These are phyloP conservation scores for Erigeron philadelphicus DNA, from an alignment of 140 eudicot genomes.

Conservation along the genomic window DNA sequence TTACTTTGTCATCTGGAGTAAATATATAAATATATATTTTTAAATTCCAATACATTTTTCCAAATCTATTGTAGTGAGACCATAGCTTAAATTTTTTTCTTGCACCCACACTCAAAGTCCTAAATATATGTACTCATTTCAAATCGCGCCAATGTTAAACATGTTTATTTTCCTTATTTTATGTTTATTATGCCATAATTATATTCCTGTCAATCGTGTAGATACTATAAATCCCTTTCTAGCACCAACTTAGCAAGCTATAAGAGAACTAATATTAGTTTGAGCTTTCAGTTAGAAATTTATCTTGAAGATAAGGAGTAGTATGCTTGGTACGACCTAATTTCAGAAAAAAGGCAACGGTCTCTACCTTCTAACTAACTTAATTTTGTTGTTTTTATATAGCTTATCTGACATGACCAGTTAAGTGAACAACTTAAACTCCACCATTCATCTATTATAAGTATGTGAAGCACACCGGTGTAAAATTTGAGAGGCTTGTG, in stretches of 20 bases:
- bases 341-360: background rate
- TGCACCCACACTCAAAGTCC: slow-evolving; percentile 20
- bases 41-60: background rate
- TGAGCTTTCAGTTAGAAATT: background rate
- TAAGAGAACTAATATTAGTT: background rate
- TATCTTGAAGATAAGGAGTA: background rate
- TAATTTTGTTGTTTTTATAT: background rate
- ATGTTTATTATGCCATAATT: background rate
- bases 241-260: background rate
- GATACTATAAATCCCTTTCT: background rate
- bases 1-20: background rate
- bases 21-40: background rate
- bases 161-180: background rate
- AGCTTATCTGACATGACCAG: background rate
- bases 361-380: background rate
- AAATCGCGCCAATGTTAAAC: slow-evolving; percentile 3
- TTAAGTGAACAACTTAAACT: background rate
- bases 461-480: background rate
- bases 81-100: slow-evolving; percentile 6
- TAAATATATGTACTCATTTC: background rate
- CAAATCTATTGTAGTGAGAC: background rate
- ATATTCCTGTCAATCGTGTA: background rate
- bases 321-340: background rate
- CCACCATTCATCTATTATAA: background rate
- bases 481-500: background rate